Evolutionary conservation across 1,284 basidiomycete species (phyloP), one percentile per base, ranked within the genome.

Genomic region (Cryptococcus neoformans): DNA sequence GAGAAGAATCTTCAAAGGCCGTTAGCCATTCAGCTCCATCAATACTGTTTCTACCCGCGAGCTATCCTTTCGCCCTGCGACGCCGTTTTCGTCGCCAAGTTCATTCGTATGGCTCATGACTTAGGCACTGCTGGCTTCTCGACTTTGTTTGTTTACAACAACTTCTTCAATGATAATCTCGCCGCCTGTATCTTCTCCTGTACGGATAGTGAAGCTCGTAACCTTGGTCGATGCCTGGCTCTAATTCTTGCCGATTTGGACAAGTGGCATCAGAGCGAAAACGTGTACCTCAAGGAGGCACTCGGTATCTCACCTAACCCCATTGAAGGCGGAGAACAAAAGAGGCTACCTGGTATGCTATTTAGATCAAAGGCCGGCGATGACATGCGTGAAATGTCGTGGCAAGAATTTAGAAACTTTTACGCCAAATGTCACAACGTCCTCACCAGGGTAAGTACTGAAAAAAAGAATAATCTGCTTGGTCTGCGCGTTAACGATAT

Each of bases 191-290:
- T 98, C 34, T 97, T 94, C 73, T 88, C 90, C 1, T 94, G 91
- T 67, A 96, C 92, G 53, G 95, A 96, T 79, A 92, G 90, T 66
- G 95, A 99, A 78, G 93, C 93, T 6, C 85, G 89, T 55, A 99
- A 97, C 76, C 94, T 94, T 69, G 93, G 92, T 89, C 89, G 89
- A 41, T 96, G 95, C 78, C 79, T 99, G 38, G 81, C 84, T 37
- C 87, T 88, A 4, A 83, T 93, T 54, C 80, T 95, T 60, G 81
- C 81, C 16, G 92, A 93, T 68, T 78, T 89, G 10, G 81, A 82
- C 69, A 83, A 82, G 50, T 97, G 92, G 93, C 84, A 85, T 69
- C 79, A 82, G 45, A 84, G 87, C 61, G 87, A 90, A 59, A 66
- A 72, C 6, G 56, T 58, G 9, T 83, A 79, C 64, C 64, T 67